Evolutionary conservation across 129 eudicot genomes (phyloP).

Genomic region (Arctium lappa): DNA sequence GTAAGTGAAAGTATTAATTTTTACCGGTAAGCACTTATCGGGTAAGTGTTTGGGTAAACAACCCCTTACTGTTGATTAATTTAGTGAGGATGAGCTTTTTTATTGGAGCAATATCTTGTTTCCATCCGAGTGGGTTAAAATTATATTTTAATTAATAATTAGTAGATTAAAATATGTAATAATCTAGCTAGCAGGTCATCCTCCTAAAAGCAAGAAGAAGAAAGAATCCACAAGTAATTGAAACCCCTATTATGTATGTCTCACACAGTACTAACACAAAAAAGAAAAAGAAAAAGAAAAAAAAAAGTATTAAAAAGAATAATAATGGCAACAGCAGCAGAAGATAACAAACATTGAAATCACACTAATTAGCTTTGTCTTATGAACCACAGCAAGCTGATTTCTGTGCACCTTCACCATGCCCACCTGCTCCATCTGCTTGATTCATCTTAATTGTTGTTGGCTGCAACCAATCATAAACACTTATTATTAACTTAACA

Average conservation of each 20-base stretch:
- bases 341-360: conserved; percentile 35
- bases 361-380: conserved; percentile 15
- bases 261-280: neutral
- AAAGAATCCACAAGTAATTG: neutral
- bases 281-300: neutral
- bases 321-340: neutral
- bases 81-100: neutral
- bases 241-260: neutral
- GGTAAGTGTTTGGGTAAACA: too few relatives aligned
- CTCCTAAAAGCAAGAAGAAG: neutral
- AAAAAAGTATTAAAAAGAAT: neutral
- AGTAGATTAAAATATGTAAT: too few relatives aligned
- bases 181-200: neutral
- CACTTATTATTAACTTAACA: neutral
- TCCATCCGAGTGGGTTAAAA: too few relatives aligned
- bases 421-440: conserved; percentile 31
- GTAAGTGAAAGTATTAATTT: too few relatives aligned
- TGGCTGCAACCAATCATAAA: conserved; percentile 26
- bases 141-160: too few relatives aligned
- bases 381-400: conserved; percentile 48
- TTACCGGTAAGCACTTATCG: too few relatives aligned
- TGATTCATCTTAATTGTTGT: conserved; percentile 39
- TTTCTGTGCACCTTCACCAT: conserved; percentile 39
- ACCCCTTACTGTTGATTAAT: too few relatives aligned
- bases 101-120: neutral